These are phyloP conservation scores for Cryptosporidium sp. DNA, from an alignment of 169 alveolate species.

Conservation along the genomic window DNA sequence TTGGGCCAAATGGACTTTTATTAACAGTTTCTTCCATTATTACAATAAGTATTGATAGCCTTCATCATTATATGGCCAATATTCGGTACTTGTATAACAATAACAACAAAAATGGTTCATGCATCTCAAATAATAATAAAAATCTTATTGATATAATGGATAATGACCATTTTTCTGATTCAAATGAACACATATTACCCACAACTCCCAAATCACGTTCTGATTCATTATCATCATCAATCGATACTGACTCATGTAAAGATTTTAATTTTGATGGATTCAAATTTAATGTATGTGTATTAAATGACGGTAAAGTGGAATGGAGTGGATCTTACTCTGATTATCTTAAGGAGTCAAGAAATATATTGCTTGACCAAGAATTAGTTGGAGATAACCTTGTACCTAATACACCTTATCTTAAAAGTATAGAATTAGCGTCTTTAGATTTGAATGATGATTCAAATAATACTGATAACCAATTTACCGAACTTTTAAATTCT, in stretches of 20 bases:
- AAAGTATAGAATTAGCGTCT: not conserved
- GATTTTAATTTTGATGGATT: constrained; percentile 1
- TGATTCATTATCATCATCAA: not conserved
- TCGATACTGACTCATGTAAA: not conserved
- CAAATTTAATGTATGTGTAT: constrained; percentile 35
- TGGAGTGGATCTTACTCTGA: constrained; percentile 64
- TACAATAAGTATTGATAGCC: constrained; percentile 53
- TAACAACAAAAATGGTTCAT: no score
- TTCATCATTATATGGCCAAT: constrained; percentile 61
- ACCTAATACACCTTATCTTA: not conserved
- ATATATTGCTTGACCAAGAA: not conserved
- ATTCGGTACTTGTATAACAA: not conserved
- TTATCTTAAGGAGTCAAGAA: constrained; percentile 17
- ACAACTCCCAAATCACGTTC: not conserved
- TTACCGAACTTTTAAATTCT: constrained; percentile 8
- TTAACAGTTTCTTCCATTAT: constrained; percentile 27
- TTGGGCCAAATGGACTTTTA: constrained; percentile 58
- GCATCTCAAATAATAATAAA: no score
- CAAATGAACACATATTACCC: not conserved
- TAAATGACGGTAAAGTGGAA: constrained; percentile 42
- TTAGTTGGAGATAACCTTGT: not conserved
- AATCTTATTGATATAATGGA: not conserved
- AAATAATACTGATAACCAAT: constrained; percentile 51
- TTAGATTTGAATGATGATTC: constrained; percentile 28
- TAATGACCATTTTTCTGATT: not conserved